A percentile compares a stretch with the other conserved stretches of the same genome.
Evolutionary conservation across 495 filamentous ascomycete species (phyloP).

Genomic region (Polyplosphaeria fusca): DNA sequence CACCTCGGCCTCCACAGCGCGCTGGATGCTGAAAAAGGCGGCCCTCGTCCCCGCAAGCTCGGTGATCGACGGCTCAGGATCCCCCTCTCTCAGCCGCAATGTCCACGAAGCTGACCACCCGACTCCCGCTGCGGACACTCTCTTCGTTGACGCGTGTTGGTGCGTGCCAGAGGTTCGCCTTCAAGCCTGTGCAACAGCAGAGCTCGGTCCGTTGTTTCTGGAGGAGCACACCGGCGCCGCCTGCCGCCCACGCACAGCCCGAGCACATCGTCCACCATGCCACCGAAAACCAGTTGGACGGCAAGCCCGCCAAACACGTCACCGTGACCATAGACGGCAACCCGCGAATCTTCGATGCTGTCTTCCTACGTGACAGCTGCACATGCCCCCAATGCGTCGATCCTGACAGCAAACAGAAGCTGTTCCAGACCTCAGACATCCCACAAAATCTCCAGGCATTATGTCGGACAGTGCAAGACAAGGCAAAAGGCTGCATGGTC

Average conservation of each 20-base stretch:
- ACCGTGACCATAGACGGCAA: constrained; percentile 31
- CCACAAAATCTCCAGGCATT: constrained; percentile 48
- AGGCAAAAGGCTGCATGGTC: constrained; percentile 45
- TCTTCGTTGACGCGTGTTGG: neutral
- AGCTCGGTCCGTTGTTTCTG: constrained; percentile 9
- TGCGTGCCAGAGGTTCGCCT: neutral
- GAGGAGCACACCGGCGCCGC: neutral
- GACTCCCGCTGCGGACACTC: constrained; percentile 7
- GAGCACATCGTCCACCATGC: constrained; percentile 31
- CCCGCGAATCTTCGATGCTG: constrained; percentile 29
- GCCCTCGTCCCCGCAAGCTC: constrained; percentile 1
- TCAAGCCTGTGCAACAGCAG: neutral
- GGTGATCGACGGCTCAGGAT: neutral
- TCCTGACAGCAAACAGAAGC: constrained; percentile 75
- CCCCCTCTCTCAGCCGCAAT: neutral
- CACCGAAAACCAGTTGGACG: constrained; percentile 23
- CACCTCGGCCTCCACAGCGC: constrained; percentile 8
- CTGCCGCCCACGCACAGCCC: neutral
- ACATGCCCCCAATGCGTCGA: constrained; percentile 69
- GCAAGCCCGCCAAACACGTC: constrained; percentile 29
- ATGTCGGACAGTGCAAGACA: constrained; percentile 29
- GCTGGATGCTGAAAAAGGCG: neutral
- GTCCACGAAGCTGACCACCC: constrained; percentile 22
- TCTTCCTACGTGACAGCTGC: constrained; percentile 76
- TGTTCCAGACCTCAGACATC: constrained; percentile 71